Percentiles rank a stretch among this genome's conserved stretches.
These are phyloP conservation scores for Backusella tuberculispora DNA, from an alignment of 192 early-diverging fungal species.

Conservation along the genomic window DNA sequence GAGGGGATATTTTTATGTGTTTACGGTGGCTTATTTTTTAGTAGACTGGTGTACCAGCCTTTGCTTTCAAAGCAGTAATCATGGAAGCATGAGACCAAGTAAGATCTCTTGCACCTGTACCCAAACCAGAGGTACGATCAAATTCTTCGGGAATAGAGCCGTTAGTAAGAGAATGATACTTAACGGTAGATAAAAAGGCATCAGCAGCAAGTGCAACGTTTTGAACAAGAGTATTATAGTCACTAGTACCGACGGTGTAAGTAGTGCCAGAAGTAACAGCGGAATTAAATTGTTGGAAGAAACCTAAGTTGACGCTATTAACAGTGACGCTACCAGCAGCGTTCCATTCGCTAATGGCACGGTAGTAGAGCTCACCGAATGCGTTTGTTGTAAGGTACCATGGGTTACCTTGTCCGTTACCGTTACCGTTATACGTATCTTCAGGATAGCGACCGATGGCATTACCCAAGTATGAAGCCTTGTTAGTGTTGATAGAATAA, in stretches of 20 bases:
- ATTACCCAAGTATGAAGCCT: constrained; percentile 33
- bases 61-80: constrained; percentile 43
- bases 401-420: constrained; percentile 63
- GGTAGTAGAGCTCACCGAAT: constrained; percentile 66
- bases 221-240: constrained; percentile 36
- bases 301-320: constrained; percentile 35
- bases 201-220: constrained; percentile 56
- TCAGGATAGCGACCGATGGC: constrained; percentile 78
- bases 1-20: no score
- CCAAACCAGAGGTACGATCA: constrained; percentile 51
- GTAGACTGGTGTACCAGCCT: constrained; percentile 17
- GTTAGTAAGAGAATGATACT: constrained; percentile 49
- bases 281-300: constrained; percentile 36
- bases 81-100: constrained; percentile 75
- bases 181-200: constrained; percentile 58
- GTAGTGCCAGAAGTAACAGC: constrained; percentile 18
- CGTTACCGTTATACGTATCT: constrained; percentile 74
- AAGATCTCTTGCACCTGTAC: constrained; percentile 63
- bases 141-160: constrained; percentile 69
- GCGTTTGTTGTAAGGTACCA: constrained; percentile 70
- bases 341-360: constrained; percentile 42
- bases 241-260: background rate
- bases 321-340: constrained; percentile 22
- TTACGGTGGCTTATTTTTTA: no score
- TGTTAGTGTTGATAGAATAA: constrained; percentile 52